Evolutionary conservation across 805 yeast species (phyloP).

Genomic region (Ogataea populi-albae): DNA sequence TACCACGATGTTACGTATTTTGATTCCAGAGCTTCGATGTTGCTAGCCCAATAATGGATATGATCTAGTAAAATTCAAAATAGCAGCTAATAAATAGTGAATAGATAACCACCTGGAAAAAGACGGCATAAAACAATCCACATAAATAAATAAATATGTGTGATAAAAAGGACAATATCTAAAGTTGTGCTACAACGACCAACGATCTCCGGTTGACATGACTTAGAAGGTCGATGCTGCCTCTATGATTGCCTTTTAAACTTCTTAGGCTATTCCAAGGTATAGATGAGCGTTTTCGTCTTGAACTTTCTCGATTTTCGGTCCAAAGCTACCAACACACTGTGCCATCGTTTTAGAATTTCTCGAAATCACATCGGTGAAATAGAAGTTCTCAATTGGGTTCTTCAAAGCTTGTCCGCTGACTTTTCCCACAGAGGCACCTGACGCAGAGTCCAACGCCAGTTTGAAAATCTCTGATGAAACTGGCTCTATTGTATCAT

Average conservation of each 20-base stretch:
- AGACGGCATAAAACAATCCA: too few relatives aligned
- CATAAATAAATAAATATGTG: constrained; percentile 6
- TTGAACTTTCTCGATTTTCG: constrained; percentile 56
- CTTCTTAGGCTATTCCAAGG: constrained; percentile 32
- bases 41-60: too few relatives aligned
- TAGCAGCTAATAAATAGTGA: constrained; percentile 10
- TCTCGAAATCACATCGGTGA: constrained; percentile 84
- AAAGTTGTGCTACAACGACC: too few relatives aligned
- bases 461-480: constrained; percentile 53
- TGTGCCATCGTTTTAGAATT: constrained; percentile 89
- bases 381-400: constrained; percentile 80
- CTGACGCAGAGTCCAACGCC: constrained; percentile 47
- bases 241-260: too few relatives aligned
- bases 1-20: constrained; percentile 19
- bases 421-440: constrained; percentile 32
- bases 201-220: too few relatives aligned
- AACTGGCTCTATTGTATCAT: constrained; percentile 70
- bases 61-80: constrained; percentile 4
- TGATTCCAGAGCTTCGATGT: too few relatives aligned
- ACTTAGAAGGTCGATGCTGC: too few relatives aligned
- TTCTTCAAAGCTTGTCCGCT: constrained; percentile 49
- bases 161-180: too few relatives aligned
- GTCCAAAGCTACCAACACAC: constrained; percentile 71
- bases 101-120: too few relatives aligned
- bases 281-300: constrained; percentile 42